Conservation (phyloP, 768 basidiomycete genomes). For the Auricularia sp. region DNA sequence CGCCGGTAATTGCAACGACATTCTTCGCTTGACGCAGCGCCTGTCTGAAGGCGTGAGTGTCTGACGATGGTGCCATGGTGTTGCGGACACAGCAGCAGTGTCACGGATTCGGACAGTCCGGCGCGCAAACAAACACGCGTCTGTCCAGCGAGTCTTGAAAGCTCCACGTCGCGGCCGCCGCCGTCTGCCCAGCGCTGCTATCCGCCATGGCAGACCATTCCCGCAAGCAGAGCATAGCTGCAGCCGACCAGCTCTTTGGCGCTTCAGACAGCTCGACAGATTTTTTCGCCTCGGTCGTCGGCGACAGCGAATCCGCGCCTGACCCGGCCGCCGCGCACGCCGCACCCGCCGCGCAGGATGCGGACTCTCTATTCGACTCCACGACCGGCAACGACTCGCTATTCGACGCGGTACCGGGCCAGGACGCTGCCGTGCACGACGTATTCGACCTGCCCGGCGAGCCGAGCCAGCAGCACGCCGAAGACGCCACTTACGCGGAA, state of each 20-base stretch:
- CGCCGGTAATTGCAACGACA: too few species aligned
- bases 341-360: not conserved
- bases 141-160: not conserved
- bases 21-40: too few species aligned
- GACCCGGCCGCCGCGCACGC: not conserved
- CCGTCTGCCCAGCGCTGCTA: not conserved
- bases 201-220: not conserved
- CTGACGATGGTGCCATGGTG: too few species aligned
- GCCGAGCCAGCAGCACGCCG: conserved; percentile 11
- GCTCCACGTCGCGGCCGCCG: conserved; percentile 1
- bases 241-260: conserved; percentile 75
- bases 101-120: not conserved
- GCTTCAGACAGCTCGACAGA: conserved; percentile 48
- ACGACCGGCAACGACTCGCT: not conserved
- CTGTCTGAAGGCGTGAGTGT: too few species aligned
- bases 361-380: not conserved
- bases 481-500: conserved; percentile 12
- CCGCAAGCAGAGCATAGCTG: conserved; percentile 33
- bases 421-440: conserved; percentile 8
- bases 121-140: not conserved
- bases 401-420: not conserved
- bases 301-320: not conserved
- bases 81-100: not conserved
- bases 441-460: conserved; percentile 3
- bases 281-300: conserved; percentile 37